Percentiles rank a stretch among this genome's conserved stretches.
phyloP scores from a whole-genome alignment of 1,139 yeast genomes.

The Saccharomyces hybrid region DNA sequence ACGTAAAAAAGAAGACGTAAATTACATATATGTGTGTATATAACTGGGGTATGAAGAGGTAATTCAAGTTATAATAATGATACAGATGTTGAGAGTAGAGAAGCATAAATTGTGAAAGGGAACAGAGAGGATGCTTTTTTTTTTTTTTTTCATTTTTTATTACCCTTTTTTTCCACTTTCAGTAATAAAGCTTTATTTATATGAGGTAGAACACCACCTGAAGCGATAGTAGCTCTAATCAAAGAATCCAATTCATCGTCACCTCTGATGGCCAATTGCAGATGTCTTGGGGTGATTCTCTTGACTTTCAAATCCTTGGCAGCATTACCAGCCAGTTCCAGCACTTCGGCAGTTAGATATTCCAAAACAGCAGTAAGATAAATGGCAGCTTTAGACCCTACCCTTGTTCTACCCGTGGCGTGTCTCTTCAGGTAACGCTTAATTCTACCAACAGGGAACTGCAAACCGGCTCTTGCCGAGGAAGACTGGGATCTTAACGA shows the following conservation, averaged over 20 bases:
- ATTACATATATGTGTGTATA: conserved; percentile 1
- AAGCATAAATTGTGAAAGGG: background rate
- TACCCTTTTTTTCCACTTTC: conserved; percentile 75
- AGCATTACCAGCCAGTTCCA: conserved; percentile 98
- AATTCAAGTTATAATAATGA: background rate
- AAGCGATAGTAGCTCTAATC: conserved; percentile 95
- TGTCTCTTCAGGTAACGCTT: conserved; percentile 88
- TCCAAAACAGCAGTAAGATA: conserved; percentile 95
- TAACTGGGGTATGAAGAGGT: background rate
- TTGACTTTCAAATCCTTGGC: conserved; percentile 97
- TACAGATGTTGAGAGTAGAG: background rate
- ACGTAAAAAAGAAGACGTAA: background rate
- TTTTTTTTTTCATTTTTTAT: conserved; percentile 31
- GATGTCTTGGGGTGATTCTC: conserved; percentile 97
- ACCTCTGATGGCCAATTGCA: conserved; percentile 97
- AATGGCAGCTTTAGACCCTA: conserved; percentile 96
- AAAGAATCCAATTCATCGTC: conserved; percentile 96
- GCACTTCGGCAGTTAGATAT: conserved; percentile 94
- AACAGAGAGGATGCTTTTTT: background rate
- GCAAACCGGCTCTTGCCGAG: conserved; percentile 95
- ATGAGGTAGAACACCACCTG: conserved; percentile 99
- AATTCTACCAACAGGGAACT: conserved; percentile 98
- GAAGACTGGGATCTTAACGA: conserved; percentile 66
- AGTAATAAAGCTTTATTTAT: conserved; percentile 87
- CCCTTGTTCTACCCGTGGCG: conserved; percentile 91